These are phyloP conservation scores for Alternaria ventricosa DNA, from an alignment of 2,329 filamentous ascomycete species.

Conservation along the genomic window DNA sequence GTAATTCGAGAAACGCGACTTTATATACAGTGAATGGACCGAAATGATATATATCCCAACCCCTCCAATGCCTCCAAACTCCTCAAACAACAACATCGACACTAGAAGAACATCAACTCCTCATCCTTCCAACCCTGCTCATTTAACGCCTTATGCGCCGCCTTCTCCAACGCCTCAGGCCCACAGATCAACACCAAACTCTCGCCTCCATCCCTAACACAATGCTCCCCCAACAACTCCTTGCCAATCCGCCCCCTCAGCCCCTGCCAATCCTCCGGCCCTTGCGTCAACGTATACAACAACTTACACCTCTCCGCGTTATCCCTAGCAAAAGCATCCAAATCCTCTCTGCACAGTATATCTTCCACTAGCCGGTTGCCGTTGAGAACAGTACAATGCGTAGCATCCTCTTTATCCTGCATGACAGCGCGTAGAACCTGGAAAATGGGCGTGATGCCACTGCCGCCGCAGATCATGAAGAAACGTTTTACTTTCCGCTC, in stretches of 20 bases:
- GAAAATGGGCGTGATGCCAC: constrained; percentile 91
- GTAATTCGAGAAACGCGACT: background rate
- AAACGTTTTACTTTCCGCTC: constrained; percentile 68
- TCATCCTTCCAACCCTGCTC: constrained; percentile 74
- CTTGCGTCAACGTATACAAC: constrained; percentile 72
- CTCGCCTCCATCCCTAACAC: constrained; percentile 56
- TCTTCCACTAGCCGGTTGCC: constrained; percentile 80
- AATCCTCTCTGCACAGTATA: constrained; percentile 77
- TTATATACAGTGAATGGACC: background rate
- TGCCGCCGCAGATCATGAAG: constrained; percentile 86
- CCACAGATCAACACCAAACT: constrained; percentile 79
- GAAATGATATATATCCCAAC: background rate
- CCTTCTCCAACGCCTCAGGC: constrained; percentile 75
- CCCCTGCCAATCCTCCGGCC: constrained; percentile 70
- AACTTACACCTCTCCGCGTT: constrained; percentile 67
- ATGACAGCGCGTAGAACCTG: constrained; percentile 80
- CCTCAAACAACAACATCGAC: background rate
- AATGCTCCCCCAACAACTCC: constrained; percentile 67
- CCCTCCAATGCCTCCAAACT: background rate
- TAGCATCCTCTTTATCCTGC: constrained; percentile 67
- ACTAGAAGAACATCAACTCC: constrained; percentile 76
- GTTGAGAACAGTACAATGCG: constrained; percentile 74
- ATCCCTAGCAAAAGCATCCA: constrained; percentile 67
- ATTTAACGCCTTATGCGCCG: constrained; percentile 62
- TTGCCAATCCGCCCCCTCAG: constrained; percentile 70